A percentile compares a stretch with the other conserved stretches of the same genome.
Evolutionary conservation across 768 basidiomycete genomes (phyloP).

Genomic region (Pulveroboletus sp.): DNA sequence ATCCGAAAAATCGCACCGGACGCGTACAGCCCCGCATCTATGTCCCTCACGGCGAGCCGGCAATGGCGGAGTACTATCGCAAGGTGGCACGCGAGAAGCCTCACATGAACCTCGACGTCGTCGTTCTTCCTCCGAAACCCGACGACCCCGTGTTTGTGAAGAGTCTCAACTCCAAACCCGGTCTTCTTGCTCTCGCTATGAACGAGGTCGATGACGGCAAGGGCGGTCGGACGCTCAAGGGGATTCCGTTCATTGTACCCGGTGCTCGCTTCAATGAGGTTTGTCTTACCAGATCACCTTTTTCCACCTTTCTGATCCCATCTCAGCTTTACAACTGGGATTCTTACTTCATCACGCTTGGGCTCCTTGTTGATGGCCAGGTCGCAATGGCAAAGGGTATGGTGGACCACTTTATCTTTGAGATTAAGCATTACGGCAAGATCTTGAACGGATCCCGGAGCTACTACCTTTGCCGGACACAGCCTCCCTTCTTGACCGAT

Average conservation of each 20-base stretch:
- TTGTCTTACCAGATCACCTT: slow-evolving; percentile 19
- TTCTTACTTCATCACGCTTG: slow-evolving; percentile 91
- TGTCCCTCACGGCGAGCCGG: slow-evolving; percentile 88
- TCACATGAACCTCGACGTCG: slow-evolving; percentile 90
- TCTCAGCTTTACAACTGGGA: slow-evolving; percentile 90
- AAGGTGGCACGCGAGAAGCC: slow-evolving; percentile 88
- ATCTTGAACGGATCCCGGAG: slow-evolving; percentile 95
- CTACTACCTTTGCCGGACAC: slow-evolving; percentile 92
- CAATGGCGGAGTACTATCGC: slow-evolving; percentile 94
- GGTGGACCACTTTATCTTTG: slow-evolving; percentile 99
- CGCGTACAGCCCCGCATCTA: slow-evolving; percentile 91
- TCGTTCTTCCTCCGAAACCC: slow-evolving; percentile 80
- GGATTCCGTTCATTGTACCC: slow-evolving; percentile 95
- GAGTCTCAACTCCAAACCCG: slow-evolving; percentile 90
- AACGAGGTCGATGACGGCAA: slow-evolving; percentile 77
- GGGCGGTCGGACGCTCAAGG: slow-evolving; percentile 80
- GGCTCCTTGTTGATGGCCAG: slow-evolving; percentile 91
- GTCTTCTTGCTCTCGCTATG: slow-evolving; percentile 94
- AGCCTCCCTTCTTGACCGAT: slow-evolving; percentile 98
- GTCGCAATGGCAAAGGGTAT: slow-evolving; percentile 94
- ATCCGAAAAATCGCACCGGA: slow-evolving; percentile 94
- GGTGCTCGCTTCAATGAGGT: slow-evolving; percentile 95
- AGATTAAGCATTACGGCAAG: slow-evolving; percentile 97
- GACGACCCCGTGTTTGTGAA: slow-evolving; percentile 89
- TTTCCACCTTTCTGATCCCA: slow-evolving; percentile 5